Evolutionary conservation across 805 yeast species (phyloP), one percentile per base, ranked within the genome.

Genomic region (Monosporozyma siamensis): DNA sequence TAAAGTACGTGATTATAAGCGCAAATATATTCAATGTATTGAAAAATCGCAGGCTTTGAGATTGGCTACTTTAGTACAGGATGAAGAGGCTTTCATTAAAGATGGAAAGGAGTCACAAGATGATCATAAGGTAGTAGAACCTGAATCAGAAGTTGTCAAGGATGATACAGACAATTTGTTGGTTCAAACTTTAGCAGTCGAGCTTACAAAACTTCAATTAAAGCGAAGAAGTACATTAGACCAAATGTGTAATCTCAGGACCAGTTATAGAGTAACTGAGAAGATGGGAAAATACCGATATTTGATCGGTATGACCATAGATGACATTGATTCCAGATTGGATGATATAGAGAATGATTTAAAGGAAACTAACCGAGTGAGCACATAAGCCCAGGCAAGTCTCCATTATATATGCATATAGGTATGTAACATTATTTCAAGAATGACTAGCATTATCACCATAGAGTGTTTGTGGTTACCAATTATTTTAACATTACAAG

Each of bases 201-300:
- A 67, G 38, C 63, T 83, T 39, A 68, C 79, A 2, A 58, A 67
- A 37, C 57, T 77, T 27, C 90, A 82, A 57, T 51, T 75, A 14
- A 62, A 70, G 34, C 65, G 88, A 48, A 59, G 64, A 15, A 51
- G 42, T 8, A 58, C 25, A 38, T 63, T 76, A 14, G 66, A 69
- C 42, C 68, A 70, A 40, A 72, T 85, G 12, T 72, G 80, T 7
- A 68, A 71, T 52, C 71, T 72, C 0, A 69, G 69, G 12, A 59
- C 63, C 17, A 71, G 67, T 26, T 60, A 72, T 31, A 74, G 69
- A 59, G 39, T 55, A 3, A 67, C 72, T 11, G 68, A 66, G 24
- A 82, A 79, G 59, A 80, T 85, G 76, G 74, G 77, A 53, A 87
- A 86, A 58, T 82, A 90, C 66, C 72, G 95, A 48, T 78, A 78